phyloP scores from a whole-genome alignment of 1,284 basidiomycete genomes.

The Heimioporus retisporus region DNA sequence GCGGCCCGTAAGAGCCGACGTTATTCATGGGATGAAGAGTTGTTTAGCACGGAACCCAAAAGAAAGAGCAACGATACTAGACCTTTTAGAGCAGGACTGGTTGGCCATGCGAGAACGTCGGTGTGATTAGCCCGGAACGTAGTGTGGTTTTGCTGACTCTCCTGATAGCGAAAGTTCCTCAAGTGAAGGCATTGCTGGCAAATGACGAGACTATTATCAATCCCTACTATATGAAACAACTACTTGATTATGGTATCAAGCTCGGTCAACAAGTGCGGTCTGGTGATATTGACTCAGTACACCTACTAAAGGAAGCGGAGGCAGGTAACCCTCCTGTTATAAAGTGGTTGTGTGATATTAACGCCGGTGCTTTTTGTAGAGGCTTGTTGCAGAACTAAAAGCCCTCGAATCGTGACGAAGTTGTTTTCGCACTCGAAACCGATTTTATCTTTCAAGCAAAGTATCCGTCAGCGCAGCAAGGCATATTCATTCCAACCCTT shows the following conservation, averaged over 20 bases:
- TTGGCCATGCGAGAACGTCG: slow-evolving; percentile 65
- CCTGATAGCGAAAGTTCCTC: slow-evolving; percentile 34
- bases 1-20: slow-evolving; percentile 70
- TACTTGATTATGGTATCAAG: slow-evolving; percentile 73
- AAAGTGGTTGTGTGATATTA: background rate
- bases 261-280: slow-evolving; percentile 55
- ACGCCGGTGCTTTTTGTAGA: slow-evolving; percentile 29
- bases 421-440: slow-evolving; percentile 9
- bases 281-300: slow-evolving; percentile 51
- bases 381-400: slow-evolving; percentile 50
- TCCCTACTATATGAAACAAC: slow-evolving; percentile 78
- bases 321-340: slow-evolving; percentile 43
- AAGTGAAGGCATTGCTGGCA: slow-evolving; percentile 49
- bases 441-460: slow-evolving; percentile 31
- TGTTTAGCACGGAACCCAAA: slow-evolving; percentile 83
- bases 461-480: slow-evolving; percentile 38
- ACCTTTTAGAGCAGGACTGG: slow-evolving; percentile 76
- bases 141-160: slow-evolving; percentile 27
- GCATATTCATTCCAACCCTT: slow-evolving; percentile 34
- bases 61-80: slow-evolving; percentile 85
- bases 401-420: slow-evolving; percentile 44
- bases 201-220: slow-evolving; percentile 77
- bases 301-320: slow-evolving; percentile 57
- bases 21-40: slow-evolving; percentile 79
- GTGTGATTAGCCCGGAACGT: slow-evolving; percentile 26